A percentile compares a stretch with the other conserved stretches of the same genome.
These are phyloP conservation scores for Casuarina equisetifolia DNA, from an alignment of 306 rosid species.

Conservation along the genomic window DNA sequence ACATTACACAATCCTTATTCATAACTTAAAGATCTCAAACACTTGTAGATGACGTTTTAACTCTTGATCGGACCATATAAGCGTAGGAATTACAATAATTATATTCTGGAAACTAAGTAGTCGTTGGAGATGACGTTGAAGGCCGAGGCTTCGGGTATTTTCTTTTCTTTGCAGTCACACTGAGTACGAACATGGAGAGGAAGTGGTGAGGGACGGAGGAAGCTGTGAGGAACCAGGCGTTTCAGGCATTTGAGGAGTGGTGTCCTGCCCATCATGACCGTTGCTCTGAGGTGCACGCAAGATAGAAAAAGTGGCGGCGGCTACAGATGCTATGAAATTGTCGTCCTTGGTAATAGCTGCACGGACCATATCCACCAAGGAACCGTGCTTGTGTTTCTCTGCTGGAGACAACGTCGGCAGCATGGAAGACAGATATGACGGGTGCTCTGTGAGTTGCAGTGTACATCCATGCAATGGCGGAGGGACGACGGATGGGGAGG, in stretches of 20 bases:
- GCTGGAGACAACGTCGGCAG: conserved; percentile 1
- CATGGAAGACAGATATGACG: conserved; percentile 13
- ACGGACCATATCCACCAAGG: conserved; percentile 26
- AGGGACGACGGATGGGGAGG: conserved; percentile 23
- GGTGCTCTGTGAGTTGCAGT: conserved; percentile 16
- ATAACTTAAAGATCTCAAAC: too few species aligned
- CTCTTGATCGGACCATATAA: too few species aligned
- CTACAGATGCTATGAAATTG: conserved; percentile 32
- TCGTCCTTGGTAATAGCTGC: conserved; percentile 35
- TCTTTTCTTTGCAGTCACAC: neutral
- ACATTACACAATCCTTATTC: too few species aligned
- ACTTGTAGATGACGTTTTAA: too few species aligned
- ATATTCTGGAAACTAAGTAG: too few species aligned
- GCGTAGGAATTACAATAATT: too few species aligned
- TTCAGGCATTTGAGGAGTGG: conserved; percentile 14
- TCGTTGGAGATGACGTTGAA: neutral
- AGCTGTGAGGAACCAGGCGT: conserved; percentile 15
- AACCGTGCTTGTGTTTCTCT: conserved; percentile 4
- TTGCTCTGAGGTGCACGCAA: conserved; percentile 18
- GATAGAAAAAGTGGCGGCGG: conserved; percentile 32
- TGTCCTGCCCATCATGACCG: conserved; percentile 11
- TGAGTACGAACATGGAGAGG: neutral
- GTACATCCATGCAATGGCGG: conserved; percentile 26
- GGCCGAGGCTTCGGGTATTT: neutral
- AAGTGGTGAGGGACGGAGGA: conserved; percentile 10